A percentile compares a stretch with the other conserved stretches of the same genome.
These are phyloP conservation scores for Curvularia eragrostidis DNA, from an alignment of 2,329 filamentous ascomycete genomes.

Conservation along the genomic window DNA sequence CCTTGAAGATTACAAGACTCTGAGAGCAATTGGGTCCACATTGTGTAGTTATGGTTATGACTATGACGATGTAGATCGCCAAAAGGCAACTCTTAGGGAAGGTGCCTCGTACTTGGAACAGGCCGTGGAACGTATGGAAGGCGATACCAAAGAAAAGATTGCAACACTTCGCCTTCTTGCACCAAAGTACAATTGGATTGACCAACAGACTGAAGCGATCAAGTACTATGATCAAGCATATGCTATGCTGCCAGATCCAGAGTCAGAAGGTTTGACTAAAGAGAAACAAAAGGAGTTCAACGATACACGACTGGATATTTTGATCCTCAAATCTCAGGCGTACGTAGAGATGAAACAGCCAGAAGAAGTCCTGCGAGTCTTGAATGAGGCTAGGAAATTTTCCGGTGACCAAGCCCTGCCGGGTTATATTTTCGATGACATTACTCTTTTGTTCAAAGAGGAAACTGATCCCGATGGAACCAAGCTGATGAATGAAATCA, in stretches of 20 bases:
- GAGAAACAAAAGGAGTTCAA: not conserved
- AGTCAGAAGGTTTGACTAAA: not conserved
- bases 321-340: not conserved
- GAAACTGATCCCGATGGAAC: not conserved
- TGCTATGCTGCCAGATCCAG: not conserved
- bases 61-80: not conserved
- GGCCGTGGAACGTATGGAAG: not conserved
- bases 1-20: not conserved
- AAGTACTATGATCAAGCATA: constrained; percentile 3
- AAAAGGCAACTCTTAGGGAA: not conserved
- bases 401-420: not conserved
- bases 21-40: not conserved
- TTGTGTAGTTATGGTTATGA: not conserved
- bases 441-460: not conserved
- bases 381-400: not conserved
- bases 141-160: not conserved
- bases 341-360: not conserved
- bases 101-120: not conserved
- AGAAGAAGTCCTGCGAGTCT: not conserved
- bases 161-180: not conserved
- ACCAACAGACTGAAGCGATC: not conserved
- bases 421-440: not conserved
- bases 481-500: not conserved
- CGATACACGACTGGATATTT: not conserved
- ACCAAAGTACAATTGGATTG: not conserved